Percentiles rank a stretch among this genome's conserved stretches.
phyloP scores from a whole-genome alignment of 208 protist species.

The Trypanosoma boissoni region DNA sequence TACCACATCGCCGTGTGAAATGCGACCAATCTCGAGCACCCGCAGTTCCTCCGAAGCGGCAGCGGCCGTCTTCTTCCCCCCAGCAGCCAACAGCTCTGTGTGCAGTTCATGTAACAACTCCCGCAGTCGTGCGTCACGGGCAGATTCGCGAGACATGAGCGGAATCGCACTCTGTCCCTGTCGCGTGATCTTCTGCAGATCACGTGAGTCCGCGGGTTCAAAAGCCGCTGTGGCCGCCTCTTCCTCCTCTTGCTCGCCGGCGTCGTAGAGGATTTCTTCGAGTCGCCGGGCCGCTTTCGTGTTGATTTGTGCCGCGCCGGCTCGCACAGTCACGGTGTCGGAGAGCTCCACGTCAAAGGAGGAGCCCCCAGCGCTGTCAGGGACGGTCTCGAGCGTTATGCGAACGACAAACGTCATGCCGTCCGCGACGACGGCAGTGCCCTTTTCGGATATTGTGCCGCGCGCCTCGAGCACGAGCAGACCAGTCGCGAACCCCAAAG shows the following conservation, averaged over 20 bases:
- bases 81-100: conserved; percentile 61
- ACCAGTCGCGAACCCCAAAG: conserved; percentile 80
- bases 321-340: conserved; percentile 73
- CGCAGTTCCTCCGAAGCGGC: conserved; percentile 61
- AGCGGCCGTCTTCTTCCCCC: conserved; percentile 65
- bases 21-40: conserved; percentile 55
- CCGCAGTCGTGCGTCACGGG: conserved; percentile 67
- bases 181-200: conserved; percentile 75
- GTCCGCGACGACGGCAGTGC: conserved; percentile 48
- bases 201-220: conserved; percentile 20
- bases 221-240: conserved; percentile 4
- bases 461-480: conserved; percentile 79
- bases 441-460: conserved; percentile 80
- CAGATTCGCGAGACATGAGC: conserved; percentile 65
- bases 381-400: conserved; percentile 58
- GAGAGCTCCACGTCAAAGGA: conserved; percentile 71
- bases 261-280: conserved; percentile 74
- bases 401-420: conserved; percentile 88
- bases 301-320: conserved; percentile 58
- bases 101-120: conserved; percentile 64
- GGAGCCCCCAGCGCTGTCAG: conserved; percentile 22
- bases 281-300: conserved; percentile 69
- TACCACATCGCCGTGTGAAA: conserved; percentile 67
- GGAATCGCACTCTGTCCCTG: conserved; percentile 67
- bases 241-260: conserved; percentile 27